Conservation (phyloP, 1,284 basidiomycete genomes). For the Austroboletus niveus region DNA sequence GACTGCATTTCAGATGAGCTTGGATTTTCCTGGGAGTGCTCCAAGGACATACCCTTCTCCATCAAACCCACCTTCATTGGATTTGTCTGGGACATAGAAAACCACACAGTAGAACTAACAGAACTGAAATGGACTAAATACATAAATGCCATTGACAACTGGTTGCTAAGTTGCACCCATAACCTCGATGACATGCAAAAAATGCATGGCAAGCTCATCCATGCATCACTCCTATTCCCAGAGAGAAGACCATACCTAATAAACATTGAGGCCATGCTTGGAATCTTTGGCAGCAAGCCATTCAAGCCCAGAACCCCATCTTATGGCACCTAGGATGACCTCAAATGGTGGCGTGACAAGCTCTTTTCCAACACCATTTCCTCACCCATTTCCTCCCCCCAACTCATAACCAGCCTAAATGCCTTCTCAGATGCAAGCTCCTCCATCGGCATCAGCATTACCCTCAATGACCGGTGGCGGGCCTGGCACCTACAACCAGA, state of each 20-base stretch:
- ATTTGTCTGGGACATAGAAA: constrained; percentile 16
- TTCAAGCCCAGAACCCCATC: not conserved
- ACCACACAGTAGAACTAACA: not conserved
- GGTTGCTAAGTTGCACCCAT: not conserved
- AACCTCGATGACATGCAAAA: not conserved
- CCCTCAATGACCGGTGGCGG: not conserved
- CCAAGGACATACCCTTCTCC: constrained; percentile 18
- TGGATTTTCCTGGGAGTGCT: constrained; percentile 32
- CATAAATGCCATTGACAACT: not conserved
- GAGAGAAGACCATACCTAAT: constrained; percentile 2
- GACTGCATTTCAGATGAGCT: constrained; percentile 19
- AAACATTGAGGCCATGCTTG: constrained; percentile 7
- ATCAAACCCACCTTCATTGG: constrained; percentile 12
- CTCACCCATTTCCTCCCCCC: not conserved
- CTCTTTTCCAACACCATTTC: not conserved
- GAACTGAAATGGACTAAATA: not conserved
- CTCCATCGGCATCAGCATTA: not conserved
- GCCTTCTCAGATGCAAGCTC: constrained; percentile 6
- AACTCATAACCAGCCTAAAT: not conserved
- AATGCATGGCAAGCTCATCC: constrained; percentile 3
- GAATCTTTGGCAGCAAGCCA: not conserved
- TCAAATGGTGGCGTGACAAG: constrained; percentile 1
- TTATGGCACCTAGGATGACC: not conserved
- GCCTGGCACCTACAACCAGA: not conserved
- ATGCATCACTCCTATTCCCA: not conserved